Evolutionary conservation across 2,329 filamentous ascomycete species (phyloP).

Genomic region (Alternaria panax): DNA sequence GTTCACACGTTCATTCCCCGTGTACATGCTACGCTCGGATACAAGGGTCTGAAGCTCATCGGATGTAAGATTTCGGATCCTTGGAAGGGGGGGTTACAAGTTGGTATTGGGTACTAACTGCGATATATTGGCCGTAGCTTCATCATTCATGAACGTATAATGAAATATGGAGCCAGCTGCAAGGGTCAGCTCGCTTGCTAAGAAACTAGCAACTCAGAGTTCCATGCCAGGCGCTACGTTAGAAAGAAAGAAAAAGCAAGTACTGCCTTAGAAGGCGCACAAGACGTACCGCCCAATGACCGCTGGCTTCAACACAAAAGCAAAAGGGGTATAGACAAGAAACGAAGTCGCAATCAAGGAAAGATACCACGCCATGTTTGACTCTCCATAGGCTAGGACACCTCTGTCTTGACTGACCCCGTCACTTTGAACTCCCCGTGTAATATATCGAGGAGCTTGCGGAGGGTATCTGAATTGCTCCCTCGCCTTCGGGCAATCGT

Average conservation of each 20-base stretch:
- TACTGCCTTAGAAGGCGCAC: constrained; percentile 11
- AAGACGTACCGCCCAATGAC: constrained; percentile 22
- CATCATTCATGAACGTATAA: constrained; percentile 1
- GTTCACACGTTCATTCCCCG: background rate
- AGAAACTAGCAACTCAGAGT: background rate
- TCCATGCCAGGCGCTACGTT: background rate
- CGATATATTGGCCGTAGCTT: constrained; percentile 6
- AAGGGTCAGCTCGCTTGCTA: background rate
- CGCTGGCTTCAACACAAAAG: constrained; percentile 13
- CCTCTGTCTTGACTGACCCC: constrained; percentile 33
- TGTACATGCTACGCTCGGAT: background rate
- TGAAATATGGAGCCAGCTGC: background rate
- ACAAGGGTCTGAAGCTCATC: background rate
- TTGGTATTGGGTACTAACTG: constrained; percentile 7
- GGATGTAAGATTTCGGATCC: background rate
- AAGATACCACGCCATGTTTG: background rate
- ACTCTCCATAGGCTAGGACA: background rate
- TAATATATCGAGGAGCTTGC: constrained; percentile 50
- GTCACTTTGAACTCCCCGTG: constrained; percentile 47
- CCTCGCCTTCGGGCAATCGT: constrained; percentile 30
- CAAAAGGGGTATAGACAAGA: constrained; percentile 22
- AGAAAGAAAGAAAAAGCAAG: background rate
- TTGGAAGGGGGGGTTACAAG: background rate
- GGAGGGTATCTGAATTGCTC: constrained; percentile 46
- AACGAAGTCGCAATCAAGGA: constrained; percentile 2